phyloP scores from a whole-genome alignment of 768 basidiomycete species.

The Agrocybe praecox region DNA sequence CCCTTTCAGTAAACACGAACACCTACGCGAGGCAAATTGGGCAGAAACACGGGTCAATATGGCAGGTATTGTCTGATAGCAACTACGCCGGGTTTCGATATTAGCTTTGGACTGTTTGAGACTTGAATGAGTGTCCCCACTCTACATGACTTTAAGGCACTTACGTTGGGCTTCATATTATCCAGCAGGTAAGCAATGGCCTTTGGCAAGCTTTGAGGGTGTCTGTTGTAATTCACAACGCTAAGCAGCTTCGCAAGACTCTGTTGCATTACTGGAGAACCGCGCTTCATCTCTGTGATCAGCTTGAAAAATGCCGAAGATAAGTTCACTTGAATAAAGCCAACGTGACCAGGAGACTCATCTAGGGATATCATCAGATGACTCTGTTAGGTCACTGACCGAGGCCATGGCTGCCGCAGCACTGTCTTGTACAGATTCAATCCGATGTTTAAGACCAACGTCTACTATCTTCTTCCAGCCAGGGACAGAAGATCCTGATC shows the following conservation, averaged over 20 bases:
- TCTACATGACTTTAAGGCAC: conserved; percentile 16
- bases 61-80: conserved; percentile 47
- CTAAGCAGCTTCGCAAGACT: conserved; percentile 74
- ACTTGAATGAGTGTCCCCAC: not conserved
- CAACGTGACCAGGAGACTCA: conserved; percentile 46
- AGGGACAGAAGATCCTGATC: conserved; percentile 45
- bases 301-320: conserved; percentile 43
- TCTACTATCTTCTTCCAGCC: conserved; percentile 75
- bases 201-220: conserved; percentile 54
- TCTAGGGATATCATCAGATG: conserved; percentile 67
- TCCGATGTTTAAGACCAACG: conserved; percentile 70
- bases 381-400: conserved; percentile 72
- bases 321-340: conserved; percentile 12
- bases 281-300: conserved; percentile 60
- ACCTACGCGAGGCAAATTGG: conserved; percentile 48
- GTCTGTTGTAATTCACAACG: conserved; percentile 60
- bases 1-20: conserved; percentile 8
- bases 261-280: conserved; percentile 63
- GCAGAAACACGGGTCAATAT: conserved; percentile 48
- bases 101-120: conserved; percentile 29
- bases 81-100: conserved; percentile 42
- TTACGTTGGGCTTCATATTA: conserved; percentile 57
- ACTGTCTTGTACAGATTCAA: conserved; percentile 67
- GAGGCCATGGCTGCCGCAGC: conserved; percentile 70
- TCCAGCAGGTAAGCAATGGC: conserved; percentile 62